Evolutionary conservation across 1,284 basidiomycete genomes (phyloP), one percentile per base, ranked within the genome.

Genomic region (Coriolopsis trogii): DNA sequence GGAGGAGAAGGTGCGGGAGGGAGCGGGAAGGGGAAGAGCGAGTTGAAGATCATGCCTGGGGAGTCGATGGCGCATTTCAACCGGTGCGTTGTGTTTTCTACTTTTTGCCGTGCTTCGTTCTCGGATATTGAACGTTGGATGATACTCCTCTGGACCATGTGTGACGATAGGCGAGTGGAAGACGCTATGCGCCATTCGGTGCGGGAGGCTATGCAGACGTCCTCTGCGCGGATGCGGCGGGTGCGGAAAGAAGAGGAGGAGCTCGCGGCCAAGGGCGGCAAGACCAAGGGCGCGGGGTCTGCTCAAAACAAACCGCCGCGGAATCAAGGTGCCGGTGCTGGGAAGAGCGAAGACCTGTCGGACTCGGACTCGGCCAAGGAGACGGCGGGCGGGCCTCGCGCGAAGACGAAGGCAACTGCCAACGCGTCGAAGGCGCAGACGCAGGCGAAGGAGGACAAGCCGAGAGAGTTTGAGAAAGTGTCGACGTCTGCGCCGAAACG

Each of bases 1-100:
- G 58, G 58, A 18, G 47, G 50, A 8, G 51, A 49, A 3, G 24
- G 18, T 6, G 44, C 18, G 21, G 65, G 59, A 20, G 62, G 65
- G 31, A 60, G 56, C 25, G 60, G 62, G 16, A 65, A 58, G n/a
- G 59, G 51, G 41, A 30, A 25, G 26, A 51, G 55, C 6, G 58
- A 62, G 13, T 64, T 85, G 36, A 72, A 65, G 44, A 89, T 89
- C 31, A 73, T 77, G 54, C 79, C 82, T 1, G 82, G 85, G 37
- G 89, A 91, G 68, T 83, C 87, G 1, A 74, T 90, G 45, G 74
- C 78, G 42, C 84, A 89, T 70, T 91, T 89, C 66, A 87, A 88
- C 64, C 74, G 81, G 89, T 87, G 61, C 50, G 81, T 71, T 9
- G 16, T 41, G 2, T 21, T 36, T 33, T 46, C 10, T 51, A 13